phyloP scores from a whole-genome alignment of 257 asterid genomes.

The Henckelia pumila region DNA sequence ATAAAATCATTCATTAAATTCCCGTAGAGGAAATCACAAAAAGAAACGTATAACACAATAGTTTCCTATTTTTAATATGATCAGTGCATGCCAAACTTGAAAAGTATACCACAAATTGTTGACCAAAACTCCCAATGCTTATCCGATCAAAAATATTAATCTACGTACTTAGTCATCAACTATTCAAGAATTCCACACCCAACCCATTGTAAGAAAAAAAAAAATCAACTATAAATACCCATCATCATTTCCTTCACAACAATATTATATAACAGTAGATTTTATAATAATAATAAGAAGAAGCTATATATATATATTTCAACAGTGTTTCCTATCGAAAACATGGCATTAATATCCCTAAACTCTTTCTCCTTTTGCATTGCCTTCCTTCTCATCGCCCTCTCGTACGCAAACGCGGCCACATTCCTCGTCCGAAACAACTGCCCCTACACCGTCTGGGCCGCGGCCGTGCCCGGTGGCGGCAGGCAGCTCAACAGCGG shows the following conservation, averaged over 20 bases:
- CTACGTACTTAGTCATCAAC: neutral
- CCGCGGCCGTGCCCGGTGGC: constrained; percentile 48
- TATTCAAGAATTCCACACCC: neutral
- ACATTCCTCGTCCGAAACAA: constrained; percentile 40
- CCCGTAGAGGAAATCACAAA: too few species aligned
- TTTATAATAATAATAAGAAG: too few species aligned
- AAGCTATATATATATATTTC: neutral
- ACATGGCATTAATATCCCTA: constrained; percentile 20
- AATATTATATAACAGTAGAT: neutral
- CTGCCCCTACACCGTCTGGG: constrained; percentile 46
- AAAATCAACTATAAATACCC: neutral
- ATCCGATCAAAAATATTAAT: neutral
- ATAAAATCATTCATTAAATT: too few species aligned
- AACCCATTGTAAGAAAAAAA: too few species aligned
- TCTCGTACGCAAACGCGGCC: constrained; percentile 28
- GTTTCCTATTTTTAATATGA: too few species aligned
- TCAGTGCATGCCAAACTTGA: neutral
- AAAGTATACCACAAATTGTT: neutral
- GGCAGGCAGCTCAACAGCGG: constrained; percentile 41
- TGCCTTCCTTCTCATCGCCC: constrained; percentile 16
- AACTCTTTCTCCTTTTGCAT: neutral
- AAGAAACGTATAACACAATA: too few species aligned
- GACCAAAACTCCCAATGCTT: neutral
- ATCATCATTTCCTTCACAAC: neutral
- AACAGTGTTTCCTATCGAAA: neutral